Percentiles rank a stretch among this genome's conserved stretches.
Conservation (phyloP, 2,329 filamentous ascomycete genomes). For the Fusarium hostae region DNA sequence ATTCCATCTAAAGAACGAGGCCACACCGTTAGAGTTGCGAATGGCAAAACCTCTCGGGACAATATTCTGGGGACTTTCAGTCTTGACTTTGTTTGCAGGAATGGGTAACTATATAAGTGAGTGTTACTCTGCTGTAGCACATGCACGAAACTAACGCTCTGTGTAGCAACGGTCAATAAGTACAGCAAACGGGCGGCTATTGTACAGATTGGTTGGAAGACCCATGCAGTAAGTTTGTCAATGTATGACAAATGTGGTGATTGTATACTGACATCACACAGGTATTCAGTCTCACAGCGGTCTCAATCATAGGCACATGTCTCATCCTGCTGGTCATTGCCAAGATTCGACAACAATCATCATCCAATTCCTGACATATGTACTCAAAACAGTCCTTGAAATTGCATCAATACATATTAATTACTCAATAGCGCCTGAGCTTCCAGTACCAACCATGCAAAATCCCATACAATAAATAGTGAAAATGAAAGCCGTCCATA, state of each 20-base stretch:
- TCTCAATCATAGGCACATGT: constrained; percentile 73
- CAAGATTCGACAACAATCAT: constrained; percentile 44
- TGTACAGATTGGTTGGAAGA: constrained; percentile 94
- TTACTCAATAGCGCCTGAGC: constrained; percentile 18
- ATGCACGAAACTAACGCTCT: neutral
- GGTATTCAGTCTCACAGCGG: constrained; percentile 71
- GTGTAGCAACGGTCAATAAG: constrained; percentile 74
- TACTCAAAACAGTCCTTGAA: constrained; percentile 1
- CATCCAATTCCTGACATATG: constrained; percentile 14
- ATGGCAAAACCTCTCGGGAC: constrained; percentile 87
- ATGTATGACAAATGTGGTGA: neutral
- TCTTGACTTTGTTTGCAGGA: constrained; percentile 81
- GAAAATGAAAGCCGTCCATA: constrained; percentile 7
- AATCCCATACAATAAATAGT: constrained; percentile 7
- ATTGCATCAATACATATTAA: constrained; percentile 16
- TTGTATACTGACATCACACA: constrained; percentile 44
- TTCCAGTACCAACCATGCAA: constrained; percentile 15
- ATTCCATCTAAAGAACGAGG: constrained; percentile 85
- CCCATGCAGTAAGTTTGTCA: constrained; percentile 73
- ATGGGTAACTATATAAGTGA: constrained; percentile 87
- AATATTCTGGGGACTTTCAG: constrained; percentile 85
- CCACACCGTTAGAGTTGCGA: constrained; percentile 75
- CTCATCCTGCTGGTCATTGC: constrained; percentile 68
- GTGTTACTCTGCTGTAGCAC: constrained; percentile 5
- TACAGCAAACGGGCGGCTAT: constrained; percentile 83